Conservation (phyloP, 2,329 filamentous ascomycete genomes). For the Cordyceps fumosorosea region DNA sequence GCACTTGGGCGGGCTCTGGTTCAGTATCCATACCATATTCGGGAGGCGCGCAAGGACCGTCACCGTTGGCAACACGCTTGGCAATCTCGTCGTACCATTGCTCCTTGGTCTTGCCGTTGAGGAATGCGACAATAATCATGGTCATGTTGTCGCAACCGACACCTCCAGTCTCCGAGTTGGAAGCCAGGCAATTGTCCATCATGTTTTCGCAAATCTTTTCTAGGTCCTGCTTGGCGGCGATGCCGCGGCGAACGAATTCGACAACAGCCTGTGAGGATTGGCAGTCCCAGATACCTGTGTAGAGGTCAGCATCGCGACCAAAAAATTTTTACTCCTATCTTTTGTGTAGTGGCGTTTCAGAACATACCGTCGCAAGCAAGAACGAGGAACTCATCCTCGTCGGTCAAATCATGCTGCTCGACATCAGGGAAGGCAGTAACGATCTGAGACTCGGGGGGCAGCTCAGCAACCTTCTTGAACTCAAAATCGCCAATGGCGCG, state of each 20-base stretch:
- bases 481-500: conserved; percentile 98
- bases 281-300: conserved; percentile 95
- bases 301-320: conserved; percentile 16
- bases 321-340: too few relatives aligned
- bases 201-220: conserved; percentile 98
- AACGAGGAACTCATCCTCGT: conserved; percentile 93
- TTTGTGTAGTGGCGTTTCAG: neutral
- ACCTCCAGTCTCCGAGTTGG: conserved; percentile 94
- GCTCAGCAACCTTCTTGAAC: conserved; percentile 98
- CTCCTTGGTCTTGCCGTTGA: conserved; percentile 88
- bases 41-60: conserved; percentile 95
- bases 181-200: conserved; percentile 99
- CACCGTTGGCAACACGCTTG: conserved; percentile 88
- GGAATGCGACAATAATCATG: conserved; percentile 83
- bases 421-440: conserved; percentile 97
- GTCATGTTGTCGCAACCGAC: conserved; percentile 99
- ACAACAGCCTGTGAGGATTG: conserved; percentile 96
- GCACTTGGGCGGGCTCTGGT: conserved; percentile 31
- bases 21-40: conserved; percentile 82
- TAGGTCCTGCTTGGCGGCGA: conserved; percentile 91
- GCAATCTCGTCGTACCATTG: conserved; percentile 98
- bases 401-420: conserved; percentile 78
- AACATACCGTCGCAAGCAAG: conserved; percentile 83
- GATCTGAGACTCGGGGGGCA: conserved; percentile 97
- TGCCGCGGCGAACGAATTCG: conserved; percentile 93